phyloP scores from a whole-genome alignment of 2,329 filamentous ascomycete species.

The Metarhizium rileyi region DNA sequence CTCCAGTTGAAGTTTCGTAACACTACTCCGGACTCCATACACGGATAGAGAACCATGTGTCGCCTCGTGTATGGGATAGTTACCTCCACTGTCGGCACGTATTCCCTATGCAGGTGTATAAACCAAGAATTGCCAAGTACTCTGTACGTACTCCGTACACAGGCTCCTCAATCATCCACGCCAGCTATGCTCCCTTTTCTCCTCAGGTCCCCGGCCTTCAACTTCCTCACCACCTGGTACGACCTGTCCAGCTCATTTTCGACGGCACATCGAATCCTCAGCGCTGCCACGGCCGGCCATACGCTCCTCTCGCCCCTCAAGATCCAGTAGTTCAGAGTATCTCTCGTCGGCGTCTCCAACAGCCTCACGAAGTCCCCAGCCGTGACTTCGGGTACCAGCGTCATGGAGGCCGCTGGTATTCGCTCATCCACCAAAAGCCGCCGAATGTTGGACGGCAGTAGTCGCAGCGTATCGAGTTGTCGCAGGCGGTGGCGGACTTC shows the following conservation, averaged over 20 bases:
- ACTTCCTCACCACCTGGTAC: conserved; percentile 67
- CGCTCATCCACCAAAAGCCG: conserved; percentile 76
- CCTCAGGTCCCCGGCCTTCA: conserved; percentile 42
- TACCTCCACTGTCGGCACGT: neutral
- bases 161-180: conserved; percentile 5
- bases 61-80: neutral
- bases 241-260: conserved; percentile 82
- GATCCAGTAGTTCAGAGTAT: conserved; percentile 77
- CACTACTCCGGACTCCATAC: too few species aligned
- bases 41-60: neutral
- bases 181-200: conserved; percentile 33
- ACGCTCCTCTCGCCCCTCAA: conserved; percentile 74
- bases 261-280: conserved; percentile 73
- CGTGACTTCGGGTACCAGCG: conserved; percentile 71
- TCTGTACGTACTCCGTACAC: too few species aligned
- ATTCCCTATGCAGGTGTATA: neutral
- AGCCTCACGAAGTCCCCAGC: conserved; percentile 64
- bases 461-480: conserved; percentile 68
- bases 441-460: conserved; percentile 60
- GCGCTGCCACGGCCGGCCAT: conserved; percentile 78
- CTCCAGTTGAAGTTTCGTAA: neutral
- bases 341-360: conserved; percentile 71
- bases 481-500: conserved; percentile 73
- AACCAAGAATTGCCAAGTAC: neutral
- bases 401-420: conserved; percentile 68